Evolutionary conservation across 2,329 filamentous ascomycete genomes (phyloP).

Genomic region (Cercospora zeina): DNA sequence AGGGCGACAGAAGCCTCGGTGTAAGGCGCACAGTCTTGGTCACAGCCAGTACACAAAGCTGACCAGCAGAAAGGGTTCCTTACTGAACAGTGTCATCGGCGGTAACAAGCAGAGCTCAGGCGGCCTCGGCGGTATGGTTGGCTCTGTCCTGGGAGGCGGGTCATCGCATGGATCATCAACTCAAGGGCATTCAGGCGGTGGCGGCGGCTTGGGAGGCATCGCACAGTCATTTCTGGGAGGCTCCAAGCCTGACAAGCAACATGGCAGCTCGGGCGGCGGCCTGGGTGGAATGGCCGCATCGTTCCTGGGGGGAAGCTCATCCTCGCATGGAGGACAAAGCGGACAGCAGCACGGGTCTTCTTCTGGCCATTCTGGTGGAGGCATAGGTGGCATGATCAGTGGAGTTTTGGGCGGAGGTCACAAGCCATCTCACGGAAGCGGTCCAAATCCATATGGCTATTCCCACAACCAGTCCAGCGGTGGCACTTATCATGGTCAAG

Average conservation of each 20-base stretch:
- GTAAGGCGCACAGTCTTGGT: conserved; percentile 27
- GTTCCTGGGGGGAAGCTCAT: conserved; percentile 32
- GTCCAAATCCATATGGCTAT: conserved; percentile 42
- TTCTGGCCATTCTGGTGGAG: conserved; percentile 28
- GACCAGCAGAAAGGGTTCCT: conserved; percentile 28
- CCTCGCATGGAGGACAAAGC: conserved; percentile 28
- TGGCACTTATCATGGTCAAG: conserved; percentile 42
- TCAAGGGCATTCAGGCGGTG: conserved; percentile 24
- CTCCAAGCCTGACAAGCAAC: conserved; percentile 21
- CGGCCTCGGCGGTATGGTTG: conserved; percentile 30
- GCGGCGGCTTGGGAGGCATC: conserved; percentile 35
- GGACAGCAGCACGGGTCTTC: conserved; percentile 27
- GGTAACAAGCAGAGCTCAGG: conserved; percentile 36
- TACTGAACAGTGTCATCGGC: conserved; percentile 36
- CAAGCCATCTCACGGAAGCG: conserved; percentile 34
- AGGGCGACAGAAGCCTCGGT: conserved; percentile 37
- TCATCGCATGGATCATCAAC: conserved; percentile 22
- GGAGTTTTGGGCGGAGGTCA: conserved; percentile 38
- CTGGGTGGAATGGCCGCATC: conserved; percentile 33
- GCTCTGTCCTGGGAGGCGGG: conserved; percentile 28
- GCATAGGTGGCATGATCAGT: conserved; percentile 35
- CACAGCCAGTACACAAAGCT: conserved; percentile 15
- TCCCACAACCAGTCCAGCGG: conserved; percentile 36
- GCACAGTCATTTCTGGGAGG: conserved; percentile 40
- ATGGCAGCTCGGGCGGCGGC: conserved; percentile 26